phyloP scores from a whole-genome alignment of 1,284 basidiomycete species.

The Marasmius sp. region DNA sequence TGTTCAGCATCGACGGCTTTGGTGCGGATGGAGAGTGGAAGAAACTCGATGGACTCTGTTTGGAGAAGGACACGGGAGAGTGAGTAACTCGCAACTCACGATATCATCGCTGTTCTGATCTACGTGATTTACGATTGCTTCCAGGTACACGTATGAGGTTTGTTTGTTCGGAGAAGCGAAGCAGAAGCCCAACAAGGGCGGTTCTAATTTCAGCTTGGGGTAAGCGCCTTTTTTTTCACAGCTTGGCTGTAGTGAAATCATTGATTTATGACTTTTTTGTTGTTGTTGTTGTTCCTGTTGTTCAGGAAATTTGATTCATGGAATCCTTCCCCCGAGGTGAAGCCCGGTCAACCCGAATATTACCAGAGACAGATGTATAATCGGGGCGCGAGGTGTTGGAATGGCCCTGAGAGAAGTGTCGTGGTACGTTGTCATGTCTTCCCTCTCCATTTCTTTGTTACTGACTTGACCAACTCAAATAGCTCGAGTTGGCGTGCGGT shows the following conservation, averaged over 20 bases:
- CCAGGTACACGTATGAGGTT: conserved; percentile 93
- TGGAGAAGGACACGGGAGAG: conserved; percentile 87
- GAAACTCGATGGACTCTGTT: conserved; percentile 83
- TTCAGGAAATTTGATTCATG: conserved; percentile 74
- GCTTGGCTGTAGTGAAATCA: background rate
- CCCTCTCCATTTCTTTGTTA: background rate
- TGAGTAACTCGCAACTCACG: conserved; percentile 54
- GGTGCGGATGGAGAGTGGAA: conserved; percentile 93
- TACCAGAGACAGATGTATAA: conserved; percentile 84
- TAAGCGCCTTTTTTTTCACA: conserved; percentile 35
- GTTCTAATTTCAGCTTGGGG: conserved; percentile 83
- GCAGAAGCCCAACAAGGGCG: conserved; percentile 88
- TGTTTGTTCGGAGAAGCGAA: conserved; percentile 89
- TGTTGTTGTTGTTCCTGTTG: background rate
- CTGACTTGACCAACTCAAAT: conserved; percentile 4
- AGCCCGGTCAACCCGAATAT: conserved; percentile 67
- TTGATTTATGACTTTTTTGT: background rate
- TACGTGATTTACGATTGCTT: background rate
- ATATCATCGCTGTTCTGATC: background rate
- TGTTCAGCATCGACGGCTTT: conserved; percentile 68
- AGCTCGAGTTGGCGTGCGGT: conserved; percentile 86
- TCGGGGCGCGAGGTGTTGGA: conserved; percentile 92
- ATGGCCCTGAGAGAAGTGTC: conserved; percentile 87
- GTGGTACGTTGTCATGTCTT: conserved; percentile 46
- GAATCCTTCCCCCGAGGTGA: conserved; percentile 59